A percentile compares a stretch with the other conserved stretches of the same genome.
These are phyloP conservation scores for Fusarium agapanthi DNA, from an alignment of 2,329 filamentous ascomycete species.

Conservation along the genomic window DNA sequence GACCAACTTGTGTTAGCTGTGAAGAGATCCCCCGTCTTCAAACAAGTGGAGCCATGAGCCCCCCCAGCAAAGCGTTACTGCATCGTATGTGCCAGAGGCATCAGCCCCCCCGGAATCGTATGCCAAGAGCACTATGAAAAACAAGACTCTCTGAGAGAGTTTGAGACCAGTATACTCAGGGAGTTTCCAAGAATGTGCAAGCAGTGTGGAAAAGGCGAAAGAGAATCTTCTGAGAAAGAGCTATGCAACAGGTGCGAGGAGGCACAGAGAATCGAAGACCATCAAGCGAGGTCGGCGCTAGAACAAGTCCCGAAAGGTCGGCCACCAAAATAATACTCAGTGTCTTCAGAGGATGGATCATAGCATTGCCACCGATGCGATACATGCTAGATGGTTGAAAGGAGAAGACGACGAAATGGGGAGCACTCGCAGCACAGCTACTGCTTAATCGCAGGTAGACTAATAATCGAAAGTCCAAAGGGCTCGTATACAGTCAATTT, in stretches of 20 bases:
- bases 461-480: accelerated
- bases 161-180: too few relatives aligned
- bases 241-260: background rate
- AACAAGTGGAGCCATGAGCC: background rate
- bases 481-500: accelerated
- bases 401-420: background rate
- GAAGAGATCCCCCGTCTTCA: background rate
- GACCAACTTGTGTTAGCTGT: background rate
- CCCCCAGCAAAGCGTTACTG: background rate
- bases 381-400: background rate
- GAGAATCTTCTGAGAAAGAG: background rate
- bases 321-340: accelerated
- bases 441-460: background rate
- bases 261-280: too few relatives aligned
- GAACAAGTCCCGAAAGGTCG: background rate
- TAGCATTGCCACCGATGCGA: background rate
- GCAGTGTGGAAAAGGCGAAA: accelerated
- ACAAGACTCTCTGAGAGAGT: background rate
- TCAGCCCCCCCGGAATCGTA: background rate
- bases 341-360: background rate
- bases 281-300: background rate
- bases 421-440: background rate
- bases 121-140: background rate
- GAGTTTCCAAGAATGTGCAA: background rate
- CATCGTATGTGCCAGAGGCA: background rate